Evolutionary conservation across 73 alveolate genomes (phyloP).

Genomic region (Effrenium voratum): DNA sequence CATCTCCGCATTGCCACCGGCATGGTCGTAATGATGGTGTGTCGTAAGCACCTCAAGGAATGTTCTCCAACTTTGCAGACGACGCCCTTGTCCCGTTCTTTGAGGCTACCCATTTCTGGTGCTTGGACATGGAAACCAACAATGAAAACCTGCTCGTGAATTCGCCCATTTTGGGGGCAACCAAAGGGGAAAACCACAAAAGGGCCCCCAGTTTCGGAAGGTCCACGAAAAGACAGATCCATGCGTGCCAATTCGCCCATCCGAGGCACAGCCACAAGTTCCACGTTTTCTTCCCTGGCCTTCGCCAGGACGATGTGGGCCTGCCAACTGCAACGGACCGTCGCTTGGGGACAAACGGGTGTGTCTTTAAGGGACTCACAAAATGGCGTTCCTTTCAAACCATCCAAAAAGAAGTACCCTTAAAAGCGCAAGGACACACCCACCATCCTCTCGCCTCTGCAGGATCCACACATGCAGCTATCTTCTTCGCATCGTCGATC

Average conservation of each 20-base stretch:
- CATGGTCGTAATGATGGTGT: conserved; percentile 81
- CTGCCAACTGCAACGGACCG: neutral
- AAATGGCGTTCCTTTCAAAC: neutral
- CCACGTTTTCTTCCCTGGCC: conserved; percentile 77
- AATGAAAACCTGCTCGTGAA: no score
- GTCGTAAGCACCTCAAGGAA: conserved; percentile 58
- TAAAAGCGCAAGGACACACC: neutral
- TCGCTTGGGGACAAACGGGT: neutral
- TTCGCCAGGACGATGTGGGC: conserved; percentile 78
- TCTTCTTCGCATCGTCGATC: conserved; percentile 78
- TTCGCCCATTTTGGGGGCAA: no score
- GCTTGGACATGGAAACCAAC: no score
- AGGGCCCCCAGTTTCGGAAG: no score
- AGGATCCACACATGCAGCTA: conserved; percentile 93
- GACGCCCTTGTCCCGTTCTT: neutral
- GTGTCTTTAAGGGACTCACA: neutral
- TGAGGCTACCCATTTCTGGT: no score
- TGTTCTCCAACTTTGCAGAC: neutral
- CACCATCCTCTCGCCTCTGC: conserved; percentile 34
- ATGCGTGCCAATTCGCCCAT: no score
- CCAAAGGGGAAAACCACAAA: neutral
- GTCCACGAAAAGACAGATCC: no score
- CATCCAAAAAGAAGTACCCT: neutral
- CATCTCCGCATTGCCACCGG: conserved; percentile 92
- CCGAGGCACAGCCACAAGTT: conserved; percentile 54